A percentile compares a stretch with the other conserved stretches of the same genome.
Conservation (phyloP, 192 early-diverging fungal genomes). For the Mortierella alpina region DNA sequence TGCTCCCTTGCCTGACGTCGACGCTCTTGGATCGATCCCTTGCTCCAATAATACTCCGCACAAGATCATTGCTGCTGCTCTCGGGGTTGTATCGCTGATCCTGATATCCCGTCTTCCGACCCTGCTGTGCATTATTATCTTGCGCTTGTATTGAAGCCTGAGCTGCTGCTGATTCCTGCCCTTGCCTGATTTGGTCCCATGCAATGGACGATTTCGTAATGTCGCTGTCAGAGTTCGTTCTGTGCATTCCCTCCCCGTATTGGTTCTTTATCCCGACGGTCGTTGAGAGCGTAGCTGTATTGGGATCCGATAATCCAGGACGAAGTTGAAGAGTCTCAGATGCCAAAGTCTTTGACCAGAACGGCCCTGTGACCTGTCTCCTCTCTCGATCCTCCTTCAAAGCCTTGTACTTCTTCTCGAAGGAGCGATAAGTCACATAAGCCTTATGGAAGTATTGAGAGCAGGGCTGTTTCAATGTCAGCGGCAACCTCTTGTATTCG, state of each 20-base stretch:
- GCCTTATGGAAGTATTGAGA: conserved; percentile 39
- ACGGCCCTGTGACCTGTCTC: background rate
- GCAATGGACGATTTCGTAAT: conserved; percentile 25
- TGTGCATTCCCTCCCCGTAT: background rate
- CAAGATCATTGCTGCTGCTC: conserved; percentile 4
- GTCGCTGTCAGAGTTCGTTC: background rate
- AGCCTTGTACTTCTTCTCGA: conserved; percentile 24
- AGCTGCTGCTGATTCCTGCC: no score
- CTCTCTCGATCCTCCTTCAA: conserved; percentile 14
- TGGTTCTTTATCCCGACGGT: background rate
- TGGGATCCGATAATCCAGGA: background rate
- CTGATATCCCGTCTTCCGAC: conserved; percentile 5
- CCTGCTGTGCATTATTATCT: background rate
- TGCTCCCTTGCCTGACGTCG: background rate
- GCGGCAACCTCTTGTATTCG: conserved; percentile 34
- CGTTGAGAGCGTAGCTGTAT: background rate
- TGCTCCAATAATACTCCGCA: conserved; percentile 6
- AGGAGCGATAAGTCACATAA: conserved; percentile 22
- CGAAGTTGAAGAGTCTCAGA: background rate
- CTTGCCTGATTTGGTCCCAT: conserved; percentile 17
- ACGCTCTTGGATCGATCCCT: background rate
- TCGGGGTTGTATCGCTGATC: conserved; percentile 29
- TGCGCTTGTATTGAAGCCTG: no score
- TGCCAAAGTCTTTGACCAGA: background rate
- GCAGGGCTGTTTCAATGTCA: conserved; percentile 9